These are phyloP conservation scores for Trichoderma sp. DNA, from an alignment of 2,329 filamentous ascomycete genomes.

Conservation along the genomic window DNA sequence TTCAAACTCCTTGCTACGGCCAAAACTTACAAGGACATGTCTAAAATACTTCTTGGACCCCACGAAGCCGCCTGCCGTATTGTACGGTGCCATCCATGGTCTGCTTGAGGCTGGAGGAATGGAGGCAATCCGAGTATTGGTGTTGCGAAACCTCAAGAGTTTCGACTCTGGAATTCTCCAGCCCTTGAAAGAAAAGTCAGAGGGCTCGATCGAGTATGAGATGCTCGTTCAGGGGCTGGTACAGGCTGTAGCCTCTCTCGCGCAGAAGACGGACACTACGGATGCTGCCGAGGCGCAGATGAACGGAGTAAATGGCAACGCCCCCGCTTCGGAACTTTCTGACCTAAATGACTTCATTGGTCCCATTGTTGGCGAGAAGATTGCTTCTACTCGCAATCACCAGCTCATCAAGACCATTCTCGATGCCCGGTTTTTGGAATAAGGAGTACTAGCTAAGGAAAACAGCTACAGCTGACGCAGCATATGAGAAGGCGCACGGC, in stretches of 20 bases:
- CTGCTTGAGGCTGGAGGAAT: conserved; percentile 73
- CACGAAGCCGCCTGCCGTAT: conserved; percentile 75
- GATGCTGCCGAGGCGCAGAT: conserved; percentile 37
- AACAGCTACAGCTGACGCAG: not conserved
- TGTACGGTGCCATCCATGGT: conserved; percentile 86
- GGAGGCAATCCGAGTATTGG: conserved; percentile 58
- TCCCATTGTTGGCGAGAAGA: conserved; percentile 52
- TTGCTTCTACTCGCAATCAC: conserved; percentile 49
- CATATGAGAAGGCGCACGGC: conserved; percentile 29
- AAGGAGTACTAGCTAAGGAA: not conserved
- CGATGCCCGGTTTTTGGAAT: conserved; percentile 57
- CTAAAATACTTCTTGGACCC: conserved; percentile 91
- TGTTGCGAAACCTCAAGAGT: conserved; percentile 56
- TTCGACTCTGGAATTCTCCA: conserved; percentile 56
- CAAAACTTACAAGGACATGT: conserved; percentile 88
- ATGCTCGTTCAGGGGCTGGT: conserved; percentile 59
- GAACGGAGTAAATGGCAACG: conserved; percentile 44
- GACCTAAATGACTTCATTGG: conserved; percentile 58
- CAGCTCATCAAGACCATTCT: conserved; percentile 53
- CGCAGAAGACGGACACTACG: conserved; percentile 33
- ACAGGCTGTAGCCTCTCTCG: conserved; percentile 52
- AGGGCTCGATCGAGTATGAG: conserved; percentile 52
- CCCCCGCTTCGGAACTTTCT: conserved; percentile 40
- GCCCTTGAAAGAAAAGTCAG: conserved; percentile 54
- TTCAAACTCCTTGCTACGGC: conserved; percentile 78